A percentile compares a stretch with the other conserved stretches of the same genome.
Evolutionary conservation across 2,329 filamentous ascomycete species (phyloP).

Genomic region (Penicillium sp.): DNA sequence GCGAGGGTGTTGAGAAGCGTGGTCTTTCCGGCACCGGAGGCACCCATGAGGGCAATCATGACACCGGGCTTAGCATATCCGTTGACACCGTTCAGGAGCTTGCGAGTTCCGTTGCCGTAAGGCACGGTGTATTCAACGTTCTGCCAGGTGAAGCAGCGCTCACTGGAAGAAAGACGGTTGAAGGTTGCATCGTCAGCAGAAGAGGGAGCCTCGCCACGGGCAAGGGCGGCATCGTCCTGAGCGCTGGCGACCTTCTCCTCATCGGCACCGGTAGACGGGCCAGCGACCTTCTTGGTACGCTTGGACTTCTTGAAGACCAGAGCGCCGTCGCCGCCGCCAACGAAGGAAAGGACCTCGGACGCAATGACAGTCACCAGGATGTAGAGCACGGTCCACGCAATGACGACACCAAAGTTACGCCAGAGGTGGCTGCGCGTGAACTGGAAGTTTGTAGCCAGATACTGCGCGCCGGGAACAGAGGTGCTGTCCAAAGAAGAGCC

Average conservation of each 20-base stretch:
- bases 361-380: slow-evolving; percentile 70
- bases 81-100: slow-evolving; percentile 68
- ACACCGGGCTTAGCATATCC: slow-evolving; percentile 79
- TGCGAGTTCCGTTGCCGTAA: slow-evolving; percentile 62
- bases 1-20: slow-evolving; percentile 77
- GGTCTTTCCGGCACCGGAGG: slow-evolving; percentile 80
- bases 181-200: slow-evolving; percentile 38
- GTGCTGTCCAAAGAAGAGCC: slow-evolving; percentile 58
- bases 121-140: slow-evolving; percentile 73
- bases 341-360: slow-evolving; percentile 68
- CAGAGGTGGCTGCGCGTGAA: slow-evolving; percentile 63
- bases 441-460: slow-evolving; percentile 57
- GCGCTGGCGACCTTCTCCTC: slow-evolving; percentile 57
- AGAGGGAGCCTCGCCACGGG: slow-evolving; percentile 30
- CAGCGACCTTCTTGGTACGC: slow-evolving; percentile 57
- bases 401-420: slow-evolving; percentile 76
- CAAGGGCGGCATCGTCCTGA: slow-evolving; percentile 29
- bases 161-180: slow-evolving; percentile 54
- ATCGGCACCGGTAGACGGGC: slow-evolving; percentile 52
- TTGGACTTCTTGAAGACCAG: slow-evolving; percentile 72
- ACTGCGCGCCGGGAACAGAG: slow-evolving; percentile 56
- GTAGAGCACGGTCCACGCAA: slow-evolving; percentile 75
- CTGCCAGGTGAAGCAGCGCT: slow-evolving; percentile 71
- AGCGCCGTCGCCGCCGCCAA: slow-evolving; percentile 64
- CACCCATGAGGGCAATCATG: slow-evolving; percentile 80